Base-by-base conservation (phyloP, 2,329 filamentous ascomycete genomes). In the Pseudogymnoascus sp. region DNA sequence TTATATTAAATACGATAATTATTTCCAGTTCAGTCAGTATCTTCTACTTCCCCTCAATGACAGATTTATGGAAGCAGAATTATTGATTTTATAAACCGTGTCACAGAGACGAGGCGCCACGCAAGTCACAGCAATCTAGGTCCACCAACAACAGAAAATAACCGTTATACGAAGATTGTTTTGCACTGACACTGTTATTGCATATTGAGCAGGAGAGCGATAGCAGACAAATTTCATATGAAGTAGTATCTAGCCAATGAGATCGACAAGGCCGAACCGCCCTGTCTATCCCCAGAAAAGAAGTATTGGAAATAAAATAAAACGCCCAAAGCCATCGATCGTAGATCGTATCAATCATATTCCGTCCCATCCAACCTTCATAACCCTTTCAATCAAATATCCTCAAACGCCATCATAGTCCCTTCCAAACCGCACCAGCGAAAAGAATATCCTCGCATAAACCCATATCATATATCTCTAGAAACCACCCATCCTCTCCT, bases 401-500 rank as follows among this genome's bases (percentile, higher is more conserved):
- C 6, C 28, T 8, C 28, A 32, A 54, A 54, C 22, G 41, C 41
- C 41, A 7, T 22, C 6, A 8, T 30, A 47, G 2, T 16, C 11
- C 4, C 25, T 28, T 20, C 28, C 28, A 20, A 54, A 54, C 32
- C 1, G n/a, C 28, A 54, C 28, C 32, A 54, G 11, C 14, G 11
- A 32, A 18, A 25, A 54, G 25, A 50, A 14, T n/a, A 32, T 14
- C 41, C 22, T 1, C 5, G 18, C 28, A 18, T 6, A n/a, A 3
- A 47, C 41, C 22, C n/a, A 18, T 32, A 32, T 12, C 25, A 54
- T 4, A 14, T 2, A 6, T 30, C 8, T 4, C n/a, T 2, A 54
- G 43, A 54, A 54, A 54, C 8, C 9, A 20, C 67, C 66, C 70
- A 85, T 83, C 59, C 82, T 77, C 74, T 85, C 83, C 72, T 86